Conservation (phyloP, 2,329 filamentous ascomycete species). For the Mycosphaerella sp. region DNA sequence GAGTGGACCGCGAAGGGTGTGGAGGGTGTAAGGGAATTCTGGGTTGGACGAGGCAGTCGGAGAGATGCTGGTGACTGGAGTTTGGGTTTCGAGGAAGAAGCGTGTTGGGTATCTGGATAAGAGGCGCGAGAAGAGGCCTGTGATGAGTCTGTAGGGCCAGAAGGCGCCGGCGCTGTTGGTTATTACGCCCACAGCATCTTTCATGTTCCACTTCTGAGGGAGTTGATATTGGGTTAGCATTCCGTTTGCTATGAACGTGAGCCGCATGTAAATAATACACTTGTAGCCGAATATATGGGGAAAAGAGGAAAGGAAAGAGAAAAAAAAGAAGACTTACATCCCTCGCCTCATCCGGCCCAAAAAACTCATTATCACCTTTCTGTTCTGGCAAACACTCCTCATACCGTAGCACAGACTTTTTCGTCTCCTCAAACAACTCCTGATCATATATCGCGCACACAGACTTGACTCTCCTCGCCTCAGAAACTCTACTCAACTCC, state of each 20-base stretch:
- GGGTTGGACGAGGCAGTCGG: constrained; percentile 1
- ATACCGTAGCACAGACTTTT: constrained; percentile 10
- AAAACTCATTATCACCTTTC: constrained; percentile 10
- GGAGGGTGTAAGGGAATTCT: constrained; percentile 13
- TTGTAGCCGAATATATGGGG: background rate
- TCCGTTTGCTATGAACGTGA: no score
- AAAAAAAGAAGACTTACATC: constrained; percentile 4
- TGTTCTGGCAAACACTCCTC: constrained; percentile 16
- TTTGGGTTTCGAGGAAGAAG: constrained; percentile 18
- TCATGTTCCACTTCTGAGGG: constrained; percentile 17
- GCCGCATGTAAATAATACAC: background rate
- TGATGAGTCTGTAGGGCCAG: constrained; percentile 21
- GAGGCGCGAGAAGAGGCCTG: constrained; percentile 15
- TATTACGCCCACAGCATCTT: constrained; percentile 16
- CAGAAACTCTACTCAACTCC: constrained; percentile 10
- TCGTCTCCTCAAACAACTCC: constrained; percentile 13
- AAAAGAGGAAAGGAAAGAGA: background rate
- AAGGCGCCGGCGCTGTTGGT: constrained; percentile 19
- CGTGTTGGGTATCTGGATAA: constrained; percentile 12
- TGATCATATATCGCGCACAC: constrained; percentile 15
- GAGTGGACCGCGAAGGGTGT: constrained; percentile 14
- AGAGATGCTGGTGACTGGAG: constrained; percentile 14
- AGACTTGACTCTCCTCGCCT: constrained; percentile 13
- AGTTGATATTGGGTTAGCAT: background rate
- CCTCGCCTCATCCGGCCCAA: constrained; percentile 12